These are phyloP conservation scores for Trichoderma lentiforme DNA, from an alignment of 2,329 filamentous ascomycete genomes.

Conservation along the genomic window DNA sequence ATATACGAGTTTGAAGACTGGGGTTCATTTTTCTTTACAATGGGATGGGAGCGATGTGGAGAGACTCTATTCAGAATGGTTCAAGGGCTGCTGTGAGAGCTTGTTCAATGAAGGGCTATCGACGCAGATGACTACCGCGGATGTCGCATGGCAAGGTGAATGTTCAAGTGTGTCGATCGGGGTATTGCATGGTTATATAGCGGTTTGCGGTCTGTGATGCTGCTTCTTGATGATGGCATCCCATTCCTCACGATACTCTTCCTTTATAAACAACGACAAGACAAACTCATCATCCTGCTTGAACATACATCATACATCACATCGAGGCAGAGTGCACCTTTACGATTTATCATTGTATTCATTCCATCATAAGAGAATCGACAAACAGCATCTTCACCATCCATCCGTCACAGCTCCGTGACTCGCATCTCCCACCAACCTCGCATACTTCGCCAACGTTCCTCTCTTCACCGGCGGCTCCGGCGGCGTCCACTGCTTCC, in stretches of 20 bases:
- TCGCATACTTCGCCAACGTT: slow-evolving; percentile 84
- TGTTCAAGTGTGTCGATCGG: neutral
- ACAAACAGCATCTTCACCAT: slow-evolving; percentile 23
- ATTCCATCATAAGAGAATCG: neutral
- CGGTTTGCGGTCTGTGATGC: neutral
- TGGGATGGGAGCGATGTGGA: neutral
- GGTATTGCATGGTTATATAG: neutral
- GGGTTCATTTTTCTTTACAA: neutral
- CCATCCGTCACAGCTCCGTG: slow-evolving; percentile 83
- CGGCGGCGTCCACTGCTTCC: slow-evolving; percentile 67
- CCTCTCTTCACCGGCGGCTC: slow-evolving; percentile 73
- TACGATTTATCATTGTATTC: neutral
- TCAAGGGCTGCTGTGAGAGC: neutral
- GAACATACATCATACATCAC: neutral
- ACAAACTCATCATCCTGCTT: neutral
- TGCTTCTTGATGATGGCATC: neutral
- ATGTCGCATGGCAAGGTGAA: neutral
- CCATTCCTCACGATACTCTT: neutral
- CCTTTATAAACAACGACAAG: neutral
- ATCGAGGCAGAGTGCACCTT: neutral
- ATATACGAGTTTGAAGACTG: neutral
- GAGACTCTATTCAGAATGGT: neutral
- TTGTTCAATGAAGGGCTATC: neutral
- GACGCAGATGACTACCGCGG: neutral
- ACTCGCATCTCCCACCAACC: slow-evolving; percentile 84